Evolutionary conservation across 176 grass and related monocot species (phyloP).

Genomic region (Carex kokanica): DNA sequence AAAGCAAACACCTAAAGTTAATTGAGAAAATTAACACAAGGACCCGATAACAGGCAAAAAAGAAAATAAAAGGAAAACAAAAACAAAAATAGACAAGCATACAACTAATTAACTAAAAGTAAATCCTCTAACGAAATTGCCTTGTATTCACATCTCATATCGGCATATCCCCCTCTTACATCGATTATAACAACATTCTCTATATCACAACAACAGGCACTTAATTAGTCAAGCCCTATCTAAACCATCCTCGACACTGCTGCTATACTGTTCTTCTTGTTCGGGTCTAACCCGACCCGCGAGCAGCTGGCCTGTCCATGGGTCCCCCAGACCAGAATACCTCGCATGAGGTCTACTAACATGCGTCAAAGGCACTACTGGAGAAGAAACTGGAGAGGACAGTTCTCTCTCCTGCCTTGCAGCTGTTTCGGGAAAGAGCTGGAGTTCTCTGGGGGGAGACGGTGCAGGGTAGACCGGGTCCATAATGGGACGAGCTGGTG

Average conservation of each 20-base stretch:
- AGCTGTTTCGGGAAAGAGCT: slow-evolving; percentile 51
- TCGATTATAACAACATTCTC: not conserved
- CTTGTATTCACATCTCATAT: slow-evolving; percentile 12
- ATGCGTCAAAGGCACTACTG: slow-evolving; percentile 17
- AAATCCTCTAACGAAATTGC: not conserved
- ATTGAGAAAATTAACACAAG: not conserved
- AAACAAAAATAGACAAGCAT: slow-evolving; percentile 10
- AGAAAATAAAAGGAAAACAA: not conserved
- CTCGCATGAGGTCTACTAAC: slow-evolving; percentile 47
- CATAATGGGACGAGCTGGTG: slow-evolving; percentile 19
- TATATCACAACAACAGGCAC: not conserved
- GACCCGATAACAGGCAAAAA: slow-evolving; percentile 8
- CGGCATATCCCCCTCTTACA: not conserved
- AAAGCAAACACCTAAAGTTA: not conserved
- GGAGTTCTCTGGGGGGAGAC: slow-evolving; percentile 48
- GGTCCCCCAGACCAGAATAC: slow-evolving; percentile 34
- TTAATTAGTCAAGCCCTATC: slow-evolving; percentile 26
- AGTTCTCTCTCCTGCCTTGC: not conserved
- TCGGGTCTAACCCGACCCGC: slow-evolving; percentile 41
- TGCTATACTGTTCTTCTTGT: slow-evolving; percentile 48
- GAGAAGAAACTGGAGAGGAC: slow-evolving; percentile 18
- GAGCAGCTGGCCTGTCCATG: slow-evolving; percentile 49
- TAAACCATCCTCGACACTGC: slow-evolving; percentile 28
- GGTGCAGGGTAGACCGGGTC: slow-evolving; percentile 12
- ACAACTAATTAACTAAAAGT: not conserved